Percentiles rank a stretch among this genome's conserved stretches.
Evolutionary conservation across 768 basidiomycete genomes (phyloP).

Genomic region (Porphyrellus cyaneotinctus): DNA sequence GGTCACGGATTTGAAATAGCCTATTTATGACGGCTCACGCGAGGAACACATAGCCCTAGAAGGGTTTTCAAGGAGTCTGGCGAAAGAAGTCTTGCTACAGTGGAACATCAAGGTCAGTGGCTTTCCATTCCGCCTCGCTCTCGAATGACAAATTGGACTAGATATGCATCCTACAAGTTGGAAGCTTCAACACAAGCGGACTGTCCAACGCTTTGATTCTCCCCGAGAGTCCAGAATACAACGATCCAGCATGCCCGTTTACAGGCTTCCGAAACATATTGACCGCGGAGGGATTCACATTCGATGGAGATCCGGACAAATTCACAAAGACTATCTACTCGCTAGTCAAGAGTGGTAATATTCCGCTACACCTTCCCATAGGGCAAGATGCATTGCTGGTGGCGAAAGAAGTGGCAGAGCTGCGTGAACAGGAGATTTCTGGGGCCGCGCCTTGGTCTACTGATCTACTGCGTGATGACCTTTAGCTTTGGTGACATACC

Average conservation of each 20-base stretch:
- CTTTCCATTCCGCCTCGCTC: neutral
- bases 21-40: neutral
- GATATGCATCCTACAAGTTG: constrained; percentile 19
- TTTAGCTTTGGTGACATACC: neutral
- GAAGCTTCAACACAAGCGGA: constrained; percentile 13
- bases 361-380: constrained; percentile 6
- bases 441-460: constrained; percentile 8
- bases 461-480: constrained; percentile 6
- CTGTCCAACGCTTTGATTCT: neutral
- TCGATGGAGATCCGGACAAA: constrained; percentile 13
- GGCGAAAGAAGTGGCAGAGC: neutral
- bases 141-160: neutral
- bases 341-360: neutral
- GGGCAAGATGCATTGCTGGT: neutral
- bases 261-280: neutral
- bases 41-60: neutral
- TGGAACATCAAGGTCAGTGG: constrained; percentile 38
- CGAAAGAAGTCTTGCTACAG: constrained; percentile 33
- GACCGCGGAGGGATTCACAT: neutral
- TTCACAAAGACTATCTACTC: constrained; percentile 5
- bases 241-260: neutral
- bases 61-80: neutral
- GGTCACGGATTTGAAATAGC: neutral
- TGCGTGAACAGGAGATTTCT: neutral
- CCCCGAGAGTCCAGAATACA: constrained; percentile 10